Conservation (phyloP, 2,329 filamentous ascomycete species). For the Sclerotinia spermophila region DNA sequence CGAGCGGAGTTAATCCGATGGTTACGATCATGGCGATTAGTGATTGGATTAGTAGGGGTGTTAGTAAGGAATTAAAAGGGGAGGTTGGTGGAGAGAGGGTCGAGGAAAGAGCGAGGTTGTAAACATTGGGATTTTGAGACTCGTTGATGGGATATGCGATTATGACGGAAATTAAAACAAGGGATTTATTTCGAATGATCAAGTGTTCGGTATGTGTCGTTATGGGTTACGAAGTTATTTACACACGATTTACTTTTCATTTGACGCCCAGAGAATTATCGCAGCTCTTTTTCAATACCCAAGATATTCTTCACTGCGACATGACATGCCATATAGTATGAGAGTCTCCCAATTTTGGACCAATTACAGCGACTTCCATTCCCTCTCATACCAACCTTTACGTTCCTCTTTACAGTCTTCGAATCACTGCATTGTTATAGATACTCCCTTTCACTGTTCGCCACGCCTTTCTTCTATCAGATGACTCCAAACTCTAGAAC, state of each 20-base stretch:
- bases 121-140: background rate
- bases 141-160: background rate
- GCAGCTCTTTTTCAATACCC: background rate
- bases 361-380: background rate
- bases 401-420: background rate
- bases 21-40: constrained; percentile 69
- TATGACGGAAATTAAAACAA: background rate
- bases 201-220: background rate
- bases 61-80: constrained; percentile 46
- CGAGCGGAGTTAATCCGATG: constrained; percentile 81
- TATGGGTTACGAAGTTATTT: background rate
- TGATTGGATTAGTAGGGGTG: constrained; percentile 58
- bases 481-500: background rate
- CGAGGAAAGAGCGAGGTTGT: constrained; percentile 22
- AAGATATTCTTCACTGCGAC: background rate
- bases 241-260: background rate
- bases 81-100: background rate
- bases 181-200: background rate
- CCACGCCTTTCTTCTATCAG: background rate
- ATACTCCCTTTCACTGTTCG: background rate
- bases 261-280: background rate
- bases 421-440: background rate
- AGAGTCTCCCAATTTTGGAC: background rate
- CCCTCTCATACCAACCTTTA: background rate
- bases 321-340: background rate